These are phyloP conservation scores for Waltergamsia citrina DNA, from an alignment of 2,329 filamentous ascomycete species.

Conservation along the genomic window DNA sequence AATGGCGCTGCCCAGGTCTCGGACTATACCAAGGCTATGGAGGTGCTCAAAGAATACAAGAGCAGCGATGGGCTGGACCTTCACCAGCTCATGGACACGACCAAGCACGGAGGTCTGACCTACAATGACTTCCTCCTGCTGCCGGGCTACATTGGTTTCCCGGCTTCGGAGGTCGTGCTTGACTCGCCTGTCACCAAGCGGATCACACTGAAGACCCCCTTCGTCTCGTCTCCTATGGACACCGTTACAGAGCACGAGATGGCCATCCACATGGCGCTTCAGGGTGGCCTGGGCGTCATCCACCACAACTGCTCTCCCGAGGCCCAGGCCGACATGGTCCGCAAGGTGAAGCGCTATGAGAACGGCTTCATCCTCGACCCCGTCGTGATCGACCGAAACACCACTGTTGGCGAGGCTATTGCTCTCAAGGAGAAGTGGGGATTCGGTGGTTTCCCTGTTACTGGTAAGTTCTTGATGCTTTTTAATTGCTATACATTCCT, in stretches of 20 bases:
- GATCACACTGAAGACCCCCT: conserved; percentile 91
- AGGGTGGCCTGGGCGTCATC: conserved; percentile 86
- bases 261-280: conserved; percentile 93
- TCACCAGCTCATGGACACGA: conserved; percentile 80
- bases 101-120: conserved; percentile 84
- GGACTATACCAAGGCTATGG: conserved; percentile 67
- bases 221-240: conserved; percentile 98
- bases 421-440: conserved; percentile 96
- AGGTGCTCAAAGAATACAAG: conserved; percentile 74
- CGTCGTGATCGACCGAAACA: conserved; percentile 77
- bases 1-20: conserved; percentile 50
- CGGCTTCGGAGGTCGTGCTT: conserved; percentile 78
- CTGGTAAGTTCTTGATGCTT: conserved; percentile 58
- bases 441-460: conserved; percentile 96
- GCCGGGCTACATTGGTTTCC: conserved; percentile 96
- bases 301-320: conserved; percentile 99
- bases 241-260: conserved; percentile 99
- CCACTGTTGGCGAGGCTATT: conserved; percentile 85
- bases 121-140: conserved; percentile 98
- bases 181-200: conserved; percentile 92
- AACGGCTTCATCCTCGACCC: conserved; percentile 98
- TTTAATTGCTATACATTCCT: conserved; percentile 10
- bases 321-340: conserved; percentile 95
- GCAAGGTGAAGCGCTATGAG: conserved; percentile 98
- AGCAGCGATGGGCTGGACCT: conserved; percentile 79